Conservation (phyloP, 2,329 filamentous ascomycete genomes). For the Elsinoe ampelina region DNA sequence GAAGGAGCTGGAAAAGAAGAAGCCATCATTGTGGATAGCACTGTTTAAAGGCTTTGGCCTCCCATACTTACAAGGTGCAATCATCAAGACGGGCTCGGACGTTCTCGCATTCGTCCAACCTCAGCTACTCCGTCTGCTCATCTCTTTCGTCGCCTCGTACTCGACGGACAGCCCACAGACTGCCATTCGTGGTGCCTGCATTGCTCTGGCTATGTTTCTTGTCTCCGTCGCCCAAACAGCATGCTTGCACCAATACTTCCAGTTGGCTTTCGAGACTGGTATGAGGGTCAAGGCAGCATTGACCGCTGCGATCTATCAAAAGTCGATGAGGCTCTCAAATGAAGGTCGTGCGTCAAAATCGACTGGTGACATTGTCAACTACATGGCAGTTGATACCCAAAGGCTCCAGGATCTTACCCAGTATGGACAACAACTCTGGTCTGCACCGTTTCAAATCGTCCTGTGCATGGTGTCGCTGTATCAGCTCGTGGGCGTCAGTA, state of each 20-base stretch:
- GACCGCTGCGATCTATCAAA: constrained; percentile 84
- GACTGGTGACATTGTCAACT: constrained; percentile 97
- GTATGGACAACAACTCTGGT: constrained; percentile 92
- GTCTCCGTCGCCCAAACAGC: constrained; percentile 79
- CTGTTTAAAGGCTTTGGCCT: constrained; percentile 75
- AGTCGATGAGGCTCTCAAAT: constrained; percentile 82
- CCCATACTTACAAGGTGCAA: constrained; percentile 68
- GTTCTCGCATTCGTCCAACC: constrained; percentile 80
- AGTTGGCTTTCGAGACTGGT: constrained; percentile 84
- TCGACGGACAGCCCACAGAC: constrained; percentile 57
- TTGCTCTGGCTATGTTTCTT: constrained; percentile 85
- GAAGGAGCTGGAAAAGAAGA: constrained; percentile 60
- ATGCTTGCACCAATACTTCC: constrained; percentile 95
- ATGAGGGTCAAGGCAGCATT: constrained; percentile 94
- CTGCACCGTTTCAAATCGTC: constrained; percentile 89
- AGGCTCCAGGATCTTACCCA: constrained; percentile 90
- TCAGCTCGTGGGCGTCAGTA: constrained; percentile 85
- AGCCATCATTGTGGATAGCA: constrained; percentile 77
- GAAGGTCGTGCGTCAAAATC: constrained; percentile 82
- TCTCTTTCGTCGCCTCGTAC: constrained; percentile 77
- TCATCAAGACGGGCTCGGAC: constrained; percentile 89
- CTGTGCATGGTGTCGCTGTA: constrained; percentile 96
- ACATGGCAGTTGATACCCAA: constrained; percentile 98
- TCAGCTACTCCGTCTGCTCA: constrained; percentile 75
- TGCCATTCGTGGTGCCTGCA: constrained; percentile 71